Conservation (phyloP, 208 protist genomes). For the Tritrichomonas foetus region DNA sequence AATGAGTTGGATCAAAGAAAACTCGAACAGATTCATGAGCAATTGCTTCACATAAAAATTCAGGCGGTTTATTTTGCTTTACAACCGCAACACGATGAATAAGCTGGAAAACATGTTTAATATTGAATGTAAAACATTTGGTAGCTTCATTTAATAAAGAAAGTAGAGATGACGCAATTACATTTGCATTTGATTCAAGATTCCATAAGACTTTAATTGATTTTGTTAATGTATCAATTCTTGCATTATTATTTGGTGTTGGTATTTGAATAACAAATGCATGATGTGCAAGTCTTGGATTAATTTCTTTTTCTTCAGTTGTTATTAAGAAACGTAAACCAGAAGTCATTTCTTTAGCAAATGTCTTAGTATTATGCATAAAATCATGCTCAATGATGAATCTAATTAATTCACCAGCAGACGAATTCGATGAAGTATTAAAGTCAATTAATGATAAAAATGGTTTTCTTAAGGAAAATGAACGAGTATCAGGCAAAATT, state of each 20-base stretch:
- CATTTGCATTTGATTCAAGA: neutral
- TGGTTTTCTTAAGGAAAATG: neutral
- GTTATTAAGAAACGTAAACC: neutral
- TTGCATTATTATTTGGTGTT: neutral
- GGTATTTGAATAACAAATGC: neutral
- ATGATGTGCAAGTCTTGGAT: neutral
- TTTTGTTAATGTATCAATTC: neutral
- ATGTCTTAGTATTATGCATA: neutral
- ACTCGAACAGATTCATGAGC: neutral
- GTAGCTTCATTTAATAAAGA: neutral
- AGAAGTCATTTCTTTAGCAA: neutral
- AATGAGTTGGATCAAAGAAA: neutral
- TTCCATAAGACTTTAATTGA: constrained; percentile 8
- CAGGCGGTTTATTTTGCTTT: neutral
- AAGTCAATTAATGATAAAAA: neutral
- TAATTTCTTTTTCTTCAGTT: neutral
- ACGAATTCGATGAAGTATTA: neutral
- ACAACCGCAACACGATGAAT: neutral
- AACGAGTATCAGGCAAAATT: neutral
- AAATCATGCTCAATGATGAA: neutral
- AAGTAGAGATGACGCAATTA: neutral
- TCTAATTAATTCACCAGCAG: neutral
- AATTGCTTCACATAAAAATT: neutral
- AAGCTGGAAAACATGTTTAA: neutral
- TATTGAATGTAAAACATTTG: neutral